phyloP scores from a whole-genome alignment of 331 rosid genomes.

The Saraca asoca region DNA sequence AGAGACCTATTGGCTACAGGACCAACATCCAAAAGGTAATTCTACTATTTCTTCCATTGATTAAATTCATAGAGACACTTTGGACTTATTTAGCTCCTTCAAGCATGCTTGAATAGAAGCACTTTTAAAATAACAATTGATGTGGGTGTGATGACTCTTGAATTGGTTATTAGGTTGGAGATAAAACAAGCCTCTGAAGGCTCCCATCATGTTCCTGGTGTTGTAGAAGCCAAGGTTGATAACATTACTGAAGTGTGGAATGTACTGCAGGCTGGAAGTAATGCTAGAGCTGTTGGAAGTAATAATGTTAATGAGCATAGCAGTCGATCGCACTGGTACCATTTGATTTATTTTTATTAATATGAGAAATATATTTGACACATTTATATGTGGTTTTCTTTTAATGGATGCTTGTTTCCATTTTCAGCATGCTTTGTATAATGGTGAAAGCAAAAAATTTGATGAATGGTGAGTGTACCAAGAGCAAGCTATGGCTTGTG shows the following conservation, averaged over 20 bases:
- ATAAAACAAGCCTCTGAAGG: conserved; percentile 81
- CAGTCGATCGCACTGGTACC: conserved; percentile 90
- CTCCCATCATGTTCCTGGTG: conserved; percentile 78
- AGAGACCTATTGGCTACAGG: conserved; percentile 77
- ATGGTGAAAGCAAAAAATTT: conserved; percentile 76
- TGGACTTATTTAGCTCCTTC: not conserved
- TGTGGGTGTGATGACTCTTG: conserved; percentile 25
- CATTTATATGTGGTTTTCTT: conserved; percentile 13
- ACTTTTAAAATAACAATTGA: conserved; percentile 27
- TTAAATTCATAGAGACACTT: not conserved
- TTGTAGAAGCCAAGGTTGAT: conserved; percentile 68
- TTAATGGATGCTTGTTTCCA: conserved; percentile 24
- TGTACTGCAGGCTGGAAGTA: conserved; percentile 76
- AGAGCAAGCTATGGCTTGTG: conserved; percentile 93
- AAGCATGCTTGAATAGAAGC: not conserved
- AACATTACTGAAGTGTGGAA: conserved; percentile 70
- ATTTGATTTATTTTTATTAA: not conserved
- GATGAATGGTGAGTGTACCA: conserved; percentile 72
- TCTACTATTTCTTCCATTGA: conserved; percentile 24
- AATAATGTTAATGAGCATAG: conserved; percentile 87
- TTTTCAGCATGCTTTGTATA: conserved; percentile 75
- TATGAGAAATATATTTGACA: not conserved
- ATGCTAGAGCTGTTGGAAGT: conserved; percentile 86
- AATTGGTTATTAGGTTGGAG: conserved; percentile 66
- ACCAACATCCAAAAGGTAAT: conserved; percentile 68